A percentile compares a stretch with the other conserved stretches of the same genome.
Evolutionary conservation across 148 eudicot species (phyloP).

Genomic region (Silene uniflora): DNA sequence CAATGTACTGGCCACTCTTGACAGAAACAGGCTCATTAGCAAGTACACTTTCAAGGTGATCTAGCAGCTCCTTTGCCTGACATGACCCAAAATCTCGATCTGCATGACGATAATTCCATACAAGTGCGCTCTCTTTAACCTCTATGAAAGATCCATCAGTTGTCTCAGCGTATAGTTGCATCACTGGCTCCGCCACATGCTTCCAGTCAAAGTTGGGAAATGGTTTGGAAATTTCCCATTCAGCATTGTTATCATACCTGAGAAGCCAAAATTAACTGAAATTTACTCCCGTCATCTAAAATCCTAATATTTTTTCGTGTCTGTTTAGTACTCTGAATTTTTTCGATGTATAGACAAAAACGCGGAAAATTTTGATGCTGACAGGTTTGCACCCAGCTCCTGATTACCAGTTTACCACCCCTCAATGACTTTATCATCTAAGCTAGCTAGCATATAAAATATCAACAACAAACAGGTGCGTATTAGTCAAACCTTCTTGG

Average conservation of each 20-base stretch:
- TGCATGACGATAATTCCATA: slow-evolving; percentile 66
- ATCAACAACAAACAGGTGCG: too few species aligned
- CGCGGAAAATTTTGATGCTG: too few species aligned
- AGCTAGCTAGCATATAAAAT: too few species aligned
- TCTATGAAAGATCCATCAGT: slow-evolving; percentile 79
- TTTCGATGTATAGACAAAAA: too few species aligned
- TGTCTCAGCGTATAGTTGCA: slow-evolving; percentile 69
- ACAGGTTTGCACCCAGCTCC: too few species aligned
- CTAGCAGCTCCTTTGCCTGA: slow-evolving; percentile 74
- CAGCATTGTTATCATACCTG: slow-evolving; percentile 45
- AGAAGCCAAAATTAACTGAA: neutral
- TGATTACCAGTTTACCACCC: too few species aligned
- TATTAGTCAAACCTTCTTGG: too few species aligned
- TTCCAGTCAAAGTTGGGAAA: slow-evolving; percentile 64
- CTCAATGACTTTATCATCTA: too few species aligned
- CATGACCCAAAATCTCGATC: slow-evolving; percentile 78
- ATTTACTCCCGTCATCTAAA: neutral
- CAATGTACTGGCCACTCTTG: slow-evolving; percentile 66
- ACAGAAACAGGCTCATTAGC: slow-evolving; percentile 79
- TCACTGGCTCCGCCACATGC: slow-evolving; percentile 77
- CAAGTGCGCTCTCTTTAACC: slow-evolving; percentile 63
- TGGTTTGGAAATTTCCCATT: slow-evolving; percentile 61
- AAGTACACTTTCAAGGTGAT: slow-evolving; percentile 76
- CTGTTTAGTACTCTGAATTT: neutral
- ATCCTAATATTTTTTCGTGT: neutral